These are phyloP conservation scores for Gracilaria domingensis DNA, from an alignment of 23 red algal genomes.

Conservation along the genomic window DNA sequence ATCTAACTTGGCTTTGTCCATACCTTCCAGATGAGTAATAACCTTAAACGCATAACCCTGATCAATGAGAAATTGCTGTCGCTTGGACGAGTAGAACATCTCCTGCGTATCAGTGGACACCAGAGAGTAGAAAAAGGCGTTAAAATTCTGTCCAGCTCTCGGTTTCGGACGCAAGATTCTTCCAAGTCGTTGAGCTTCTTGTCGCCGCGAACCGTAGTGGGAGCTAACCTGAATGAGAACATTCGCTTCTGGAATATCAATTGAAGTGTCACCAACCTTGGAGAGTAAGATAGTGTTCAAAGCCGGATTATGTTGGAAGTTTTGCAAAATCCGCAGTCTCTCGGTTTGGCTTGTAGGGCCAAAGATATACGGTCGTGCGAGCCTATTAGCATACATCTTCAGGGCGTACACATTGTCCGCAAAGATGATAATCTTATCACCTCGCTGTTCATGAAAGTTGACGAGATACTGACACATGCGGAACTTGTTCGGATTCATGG, in stretches of 20 bases:
- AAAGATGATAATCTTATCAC: slow-evolving; percentile 99
- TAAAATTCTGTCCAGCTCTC: slow-evolving; percentile 95
- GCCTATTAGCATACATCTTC: slow-evolving; percentile 77
- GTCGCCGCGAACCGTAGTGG: slow-evolving; percentile 97
- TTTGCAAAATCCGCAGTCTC: slow-evolving; percentile 87
- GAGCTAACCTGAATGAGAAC: slow-evolving; percentile 97
- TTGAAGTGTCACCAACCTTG: slow-evolving; percentile 98
- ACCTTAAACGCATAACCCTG: slow-evolving; percentile 99
- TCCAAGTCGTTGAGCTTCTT: slow-evolving; percentile 97
- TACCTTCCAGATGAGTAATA: slow-evolving; percentile 93
- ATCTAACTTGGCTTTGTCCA: slow-evolving; percentile 82
- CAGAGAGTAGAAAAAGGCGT: slow-evolving; percentile 98
- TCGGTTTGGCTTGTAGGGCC: slow-evolving; percentile 95
- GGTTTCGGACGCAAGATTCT: slow-evolving; percentile 97
- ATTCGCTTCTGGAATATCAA: slow-evolving; percentile 98
- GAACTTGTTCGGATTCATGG: slow-evolving; percentile 99
- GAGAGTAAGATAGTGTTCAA: slow-evolving; percentile 88
- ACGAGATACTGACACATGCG: slow-evolving; percentile 95
- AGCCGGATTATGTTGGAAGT: slow-evolving; percentile 94
- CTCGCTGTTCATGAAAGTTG: slow-evolving; percentile 90
- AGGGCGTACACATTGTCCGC: slow-evolving; percentile 97
- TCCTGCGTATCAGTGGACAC: slow-evolving; percentile 96
- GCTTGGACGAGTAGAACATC: slow-evolving; percentile 96
- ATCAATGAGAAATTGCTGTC: slow-evolving; percentile 98
- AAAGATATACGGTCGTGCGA: slow-evolving; percentile 91